Conservation (phyloP, 1,284 basidiomycete genomes). For the Leccinum colubrinum region DNA sequence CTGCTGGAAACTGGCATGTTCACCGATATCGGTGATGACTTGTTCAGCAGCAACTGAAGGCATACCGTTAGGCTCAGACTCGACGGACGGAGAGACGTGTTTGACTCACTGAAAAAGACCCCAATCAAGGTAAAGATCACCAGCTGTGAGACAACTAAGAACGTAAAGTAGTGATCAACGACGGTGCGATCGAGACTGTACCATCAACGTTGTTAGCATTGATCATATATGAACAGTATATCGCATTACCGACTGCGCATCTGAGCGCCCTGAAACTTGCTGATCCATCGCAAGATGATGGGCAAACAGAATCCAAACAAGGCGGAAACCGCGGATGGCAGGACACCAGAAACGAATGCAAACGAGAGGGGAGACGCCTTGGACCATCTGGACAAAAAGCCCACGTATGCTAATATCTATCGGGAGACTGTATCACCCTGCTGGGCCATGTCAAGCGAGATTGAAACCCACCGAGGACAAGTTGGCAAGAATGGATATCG, state of each 20-base stretch:
- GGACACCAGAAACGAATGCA: constrained; percentile 80
- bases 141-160: constrained; percentile 88
- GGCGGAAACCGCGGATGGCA: constrained; percentile 85
- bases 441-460: neutral
- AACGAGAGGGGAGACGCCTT: constrained; percentile 59
- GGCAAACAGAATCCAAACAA: constrained; percentile 90
- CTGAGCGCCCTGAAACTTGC: constrained; percentile 78
- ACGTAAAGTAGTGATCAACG: constrained; percentile 87
- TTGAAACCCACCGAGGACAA: constrained; percentile 59
- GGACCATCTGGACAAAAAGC: constrained; percentile 72
- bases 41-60: constrained; percentile 48
- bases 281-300: constrained; percentile 81
- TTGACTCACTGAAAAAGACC: constrained; percentile 78
- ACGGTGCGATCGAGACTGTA: constrained; percentile 83
- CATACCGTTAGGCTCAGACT: neutral
- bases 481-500: constrained; percentile 82
- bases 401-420: constrained; percentile 65
- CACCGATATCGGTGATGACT: constrained; percentile 67
- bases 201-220: constrained; percentile 24
- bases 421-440: constrained; percentile 7
- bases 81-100: neutral
- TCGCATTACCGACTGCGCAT: constrained; percentile 49
- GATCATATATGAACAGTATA: neutral
- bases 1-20: constrained; percentile 60
- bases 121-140: constrained; percentile 91